Percentiles rank a stretch among this genome's conserved stretches.
These are phyloP conservation scores for Leccinum arenicola DNA, from an alignment of 768 basidiomycete species.

Conservation along the genomic window DNA sequence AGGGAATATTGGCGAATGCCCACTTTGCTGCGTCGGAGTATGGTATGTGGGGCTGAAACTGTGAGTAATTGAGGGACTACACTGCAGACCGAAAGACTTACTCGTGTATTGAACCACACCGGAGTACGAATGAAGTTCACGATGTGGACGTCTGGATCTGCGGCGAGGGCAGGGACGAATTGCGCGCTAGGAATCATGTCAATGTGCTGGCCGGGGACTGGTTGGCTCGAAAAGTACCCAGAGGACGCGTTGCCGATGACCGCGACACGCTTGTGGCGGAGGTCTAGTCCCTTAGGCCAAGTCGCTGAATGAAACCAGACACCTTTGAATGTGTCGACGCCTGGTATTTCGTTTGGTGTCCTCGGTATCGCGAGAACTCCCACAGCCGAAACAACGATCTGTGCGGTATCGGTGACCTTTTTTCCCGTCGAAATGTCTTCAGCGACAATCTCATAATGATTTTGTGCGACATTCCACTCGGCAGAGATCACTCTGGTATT, in stretches of 20 bases:
- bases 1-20: constrained; percentile 53
- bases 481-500: constrained; percentile 43
- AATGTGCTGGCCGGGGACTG: background rate
- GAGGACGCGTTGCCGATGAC: constrained; percentile 65
- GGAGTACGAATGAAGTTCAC: constrained; percentile 61
- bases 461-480: constrained; percentile 39
- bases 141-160: constrained; percentile 49
- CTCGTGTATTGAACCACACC: constrained; percentile 57
- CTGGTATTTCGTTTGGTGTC: constrained; percentile 34
- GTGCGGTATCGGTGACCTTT: constrained; percentile 31
- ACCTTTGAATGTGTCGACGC: constrained; percentile 44
- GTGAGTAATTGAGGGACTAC: constrained; percentile 20
- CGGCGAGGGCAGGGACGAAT: constrained; percentile 52
- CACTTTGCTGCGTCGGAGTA: constrained; percentile 40
- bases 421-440: constrained; percentile 34
- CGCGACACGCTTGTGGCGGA: constrained; percentile 41
- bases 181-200: constrained; percentile 47
- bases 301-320: constrained; percentile 50
- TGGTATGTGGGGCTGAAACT: constrained; percentile 39
- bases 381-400: constrained; percentile 50
- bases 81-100: constrained; percentile 24
- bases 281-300: constrained; percentile 42
- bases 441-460: constrained; percentile 36
- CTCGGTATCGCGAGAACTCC: constrained; percentile 48
- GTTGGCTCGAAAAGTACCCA: constrained; percentile 37